A percentile compares a stretch with the other conserved stretches of the same genome.
These are phyloP conservation scores for Fonsecaea monophora DNA, from an alignment of 2,329 filamentous ascomycete genomes.

Conservation along the genomic window DNA sequence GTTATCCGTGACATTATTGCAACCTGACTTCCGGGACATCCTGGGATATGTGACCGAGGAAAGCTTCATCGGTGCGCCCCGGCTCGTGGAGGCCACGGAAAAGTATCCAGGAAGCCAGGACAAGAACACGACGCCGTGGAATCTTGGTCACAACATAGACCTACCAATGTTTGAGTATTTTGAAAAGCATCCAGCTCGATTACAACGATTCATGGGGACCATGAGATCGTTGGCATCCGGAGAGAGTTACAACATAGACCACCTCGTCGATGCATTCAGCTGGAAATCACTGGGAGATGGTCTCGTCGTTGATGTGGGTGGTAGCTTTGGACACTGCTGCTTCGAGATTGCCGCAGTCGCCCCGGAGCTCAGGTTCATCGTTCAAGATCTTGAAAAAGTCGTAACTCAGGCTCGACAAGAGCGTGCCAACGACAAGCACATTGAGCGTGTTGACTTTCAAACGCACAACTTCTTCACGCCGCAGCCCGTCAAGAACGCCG, in stretches of 20 bases:
- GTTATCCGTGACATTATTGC: constrained; percentile 57
- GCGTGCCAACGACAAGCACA: constrained; percentile 39
- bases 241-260: constrained; percentile 33
- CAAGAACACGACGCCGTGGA: constrained; percentile 41
- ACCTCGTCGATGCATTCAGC: constrained; percentile 35
- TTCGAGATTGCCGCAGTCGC: constrained; percentile 61
- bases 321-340: constrained; percentile 64
- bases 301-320: constrained; percentile 50
- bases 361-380: constrained; percentile 61
- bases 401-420: constrained; percentile 33
- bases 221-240: constrained; percentile 16
- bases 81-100: constrained; percentile 39
- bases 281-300: constrained; percentile 35
- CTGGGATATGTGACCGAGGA: constrained; percentile 57
- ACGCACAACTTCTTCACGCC: constrained; percentile 49
- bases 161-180: constrained; percentile 47
- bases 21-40: constrained; percentile 54
- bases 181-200: constrained; percentile 41
- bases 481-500: constrained; percentile 43
- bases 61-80: constrained; percentile 35
- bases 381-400: constrained; percentile 56
- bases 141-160: constrained; percentile 43
- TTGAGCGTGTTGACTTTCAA: constrained; percentile 34
- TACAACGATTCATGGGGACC: constrained; percentile 33
- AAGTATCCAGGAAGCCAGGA: constrained; percentile 32